Evolutionary conservation across 495 filamentous ascomycete species (phyloP).

Genomic region (Podospora bellae-mahoneyi): DNA sequence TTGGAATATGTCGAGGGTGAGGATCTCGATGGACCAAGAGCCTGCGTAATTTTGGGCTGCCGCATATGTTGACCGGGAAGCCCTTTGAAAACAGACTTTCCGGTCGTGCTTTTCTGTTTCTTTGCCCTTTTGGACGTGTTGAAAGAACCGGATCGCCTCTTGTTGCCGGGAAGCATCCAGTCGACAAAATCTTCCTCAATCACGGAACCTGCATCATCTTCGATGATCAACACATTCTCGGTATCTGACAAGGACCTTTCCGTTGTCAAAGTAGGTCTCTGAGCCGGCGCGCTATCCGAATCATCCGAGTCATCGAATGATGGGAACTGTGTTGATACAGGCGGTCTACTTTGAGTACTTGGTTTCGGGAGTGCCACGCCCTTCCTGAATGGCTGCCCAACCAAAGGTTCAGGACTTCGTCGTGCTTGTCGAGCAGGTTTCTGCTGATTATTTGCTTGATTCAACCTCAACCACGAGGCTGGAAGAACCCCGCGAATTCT

Average conservation of each 20-base stretch:
- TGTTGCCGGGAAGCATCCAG: slow-evolving; percentile 47
- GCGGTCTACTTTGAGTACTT: slow-evolving; percentile 20
- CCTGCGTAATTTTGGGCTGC: slow-evolving; percentile 48
- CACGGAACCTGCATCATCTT: slow-evolving; percentile 41
- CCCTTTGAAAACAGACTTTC: slow-evolving; percentile 29
- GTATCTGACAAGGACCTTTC: not conserved
- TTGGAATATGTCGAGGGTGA: slow-evolving; percentile 8
- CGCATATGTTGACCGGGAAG: slow-evolving; percentile 26
- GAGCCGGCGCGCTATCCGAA: slow-evolving; percentile 21
- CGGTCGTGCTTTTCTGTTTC: slow-evolving; percentile 32
- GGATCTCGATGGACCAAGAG: slow-evolving; percentile 34
- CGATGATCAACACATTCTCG: slow-evolving; percentile 6
- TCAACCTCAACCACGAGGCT: slow-evolving; percentile 82
- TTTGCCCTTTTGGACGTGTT: slow-evolving; percentile 16
- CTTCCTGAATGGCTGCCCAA: slow-evolving; percentile 41
- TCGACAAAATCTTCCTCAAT: slow-evolving; percentile 55
- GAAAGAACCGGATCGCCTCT: slow-evolving; percentile 30
- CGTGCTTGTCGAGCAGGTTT: slow-evolving; percentile 32
- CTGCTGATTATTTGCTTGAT: slow-evolving; percentile 43
- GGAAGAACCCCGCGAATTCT: slow-evolving; percentile 82
- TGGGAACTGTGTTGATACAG: slow-evolving; percentile 30
- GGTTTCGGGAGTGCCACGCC: slow-evolving; percentile 53
- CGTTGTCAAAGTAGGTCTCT: not conserved
- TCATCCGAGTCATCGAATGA: slow-evolving; percentile 52
- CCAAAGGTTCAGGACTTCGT: slow-evolving; percentile 37